Base-by-base conservation (phyloP, 108 stramenopile genomes). In the Nitzschia sp. region DNA sequence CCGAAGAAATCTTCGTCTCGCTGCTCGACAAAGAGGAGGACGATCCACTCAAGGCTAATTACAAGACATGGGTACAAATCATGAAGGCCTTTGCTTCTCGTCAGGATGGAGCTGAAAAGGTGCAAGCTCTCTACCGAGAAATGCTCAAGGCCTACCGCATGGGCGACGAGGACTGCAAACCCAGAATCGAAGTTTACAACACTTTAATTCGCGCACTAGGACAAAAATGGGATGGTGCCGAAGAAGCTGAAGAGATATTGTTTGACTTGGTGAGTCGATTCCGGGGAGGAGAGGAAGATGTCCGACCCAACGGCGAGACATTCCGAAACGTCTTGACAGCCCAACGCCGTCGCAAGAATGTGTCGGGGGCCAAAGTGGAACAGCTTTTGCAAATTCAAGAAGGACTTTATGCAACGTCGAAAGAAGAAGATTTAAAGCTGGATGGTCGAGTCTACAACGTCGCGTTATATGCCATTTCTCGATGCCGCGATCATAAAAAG, bases 401-500 rank as follows among this genome's bases (percentile, higher is more conserved):
- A 42, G 68, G 56, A 13, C 34, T 80, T 17, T 48, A 59, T 28
- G 28, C 19, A 23, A 64, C 34, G 21, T 54, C 48, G 1, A 68
- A 35, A 76, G 69, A 74, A 65, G 70, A 62, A 9, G 64, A 66
- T 29, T 24, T 73, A 47, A 33, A 48, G 65, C 64, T 64, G 1
- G 54, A 68, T 33, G 45, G 24, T 13, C 66, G 68, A n/a, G 38
- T 77, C 18, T 76, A 66, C 63, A 77, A 88, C 35, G 70, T 77
- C 18, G 84, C 82, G 46, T 71, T 91, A 25, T 63, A 73, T 46
- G 79, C 80, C 18, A 64, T 75, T 17, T 68, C 82, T 9, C 63
- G 82, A 46, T 66, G 79, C n/a, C 53, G 70, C 25, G 80, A 75
- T 47, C 54, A 68, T 24, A 80, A 79, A 53, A 90, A 90, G 74